Percentiles rank a stretch among this genome's conserved stretches.
Evolutionary conservation across 495 filamentous ascomycete genomes (phyloP).

Genomic region (Parmelia sp.): DNA sequence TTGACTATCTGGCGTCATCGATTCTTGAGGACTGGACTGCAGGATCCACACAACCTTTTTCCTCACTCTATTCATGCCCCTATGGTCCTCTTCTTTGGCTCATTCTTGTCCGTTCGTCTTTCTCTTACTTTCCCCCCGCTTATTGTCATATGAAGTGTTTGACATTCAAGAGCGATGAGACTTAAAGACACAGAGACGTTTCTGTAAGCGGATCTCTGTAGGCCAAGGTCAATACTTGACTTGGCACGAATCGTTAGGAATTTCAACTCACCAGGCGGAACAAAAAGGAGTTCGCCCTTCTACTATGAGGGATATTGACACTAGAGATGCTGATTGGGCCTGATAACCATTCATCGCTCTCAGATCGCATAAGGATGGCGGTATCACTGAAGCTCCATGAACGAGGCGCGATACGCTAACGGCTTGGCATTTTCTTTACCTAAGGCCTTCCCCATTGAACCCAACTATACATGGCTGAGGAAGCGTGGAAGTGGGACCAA

Average conservation of each 20-base stretch:
- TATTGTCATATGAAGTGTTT: neutral
- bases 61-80: too few relatives aligned
- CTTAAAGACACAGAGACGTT: neutral
- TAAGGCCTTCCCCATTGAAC: neutral
- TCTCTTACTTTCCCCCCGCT: neutral
- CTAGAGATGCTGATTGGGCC: neutral
- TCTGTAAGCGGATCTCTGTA: neutral
- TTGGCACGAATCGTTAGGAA: neutral
- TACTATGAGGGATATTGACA: neutral
- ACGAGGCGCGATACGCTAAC: neutral
- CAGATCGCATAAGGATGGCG: neutral
- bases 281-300: neutral
- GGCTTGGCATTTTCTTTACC: conserved; percentile 2
- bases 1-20: too few relatives aligned
- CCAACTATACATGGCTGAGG: neutral
- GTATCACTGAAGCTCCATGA: neutral
- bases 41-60: too few relatives aligned
- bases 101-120: neutral
- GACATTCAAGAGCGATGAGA: neutral
- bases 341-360: neutral
- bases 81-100: too few relatives aligned
- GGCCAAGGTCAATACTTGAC: neutral
- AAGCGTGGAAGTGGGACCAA: neutral
- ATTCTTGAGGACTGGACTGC: too few relatives aligned
- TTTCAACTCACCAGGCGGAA: neutral